Base-by-base conservation (phyloP, 148 eudicot species). In the Amaranthus cruentus region DNA sequence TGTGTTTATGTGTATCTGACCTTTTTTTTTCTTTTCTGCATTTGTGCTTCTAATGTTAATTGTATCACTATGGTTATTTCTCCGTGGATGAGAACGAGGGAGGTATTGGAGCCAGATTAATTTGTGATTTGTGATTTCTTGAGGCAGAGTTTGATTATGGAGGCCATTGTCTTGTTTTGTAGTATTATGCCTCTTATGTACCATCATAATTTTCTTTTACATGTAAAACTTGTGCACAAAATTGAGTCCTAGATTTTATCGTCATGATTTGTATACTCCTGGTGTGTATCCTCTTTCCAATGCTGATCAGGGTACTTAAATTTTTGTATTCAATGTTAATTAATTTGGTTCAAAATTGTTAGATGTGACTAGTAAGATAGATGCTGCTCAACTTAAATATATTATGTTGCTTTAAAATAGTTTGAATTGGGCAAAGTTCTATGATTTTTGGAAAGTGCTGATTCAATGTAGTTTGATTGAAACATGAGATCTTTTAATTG, bases 181-280 rank as follows among this genome's bases (percentile, higher is more conserved):
- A 59, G 59, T 60, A 59, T 61, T 54, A 62, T 76, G 76, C 76
- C 74, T 71, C 79, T 75, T 50, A 71, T 80, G 79, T 80, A 75
- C 68, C 67, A 71, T 56, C 64, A 51, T 50, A 5, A 13, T 55
- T 79, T 62, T 71, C 75, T 58, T 50, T 62, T 49, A 75, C 78
- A 47, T 74, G 70, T 70, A 63, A 55, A 68, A 44, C 38, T 69
- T 70, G 79, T 75, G 82, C 9, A 44, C 71, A 54, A 64, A 18
- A 28, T 28, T 28, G 38, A 28, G 38, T 28, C 38, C 38, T 28
- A 28, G 38, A 28, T 28, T 28, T 13, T 75, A 80, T 60, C 68
- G 46, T 42, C 71, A 75, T 7, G 64, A 63, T 2, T 60, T 80
- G 62, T 80, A 80, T 71, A 75, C 72, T 65, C 82, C 82, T 51